Base-by-base conservation (phyloP, 2,329 filamentous ascomycete species). In the Fusarium verrucosum region DNA sequence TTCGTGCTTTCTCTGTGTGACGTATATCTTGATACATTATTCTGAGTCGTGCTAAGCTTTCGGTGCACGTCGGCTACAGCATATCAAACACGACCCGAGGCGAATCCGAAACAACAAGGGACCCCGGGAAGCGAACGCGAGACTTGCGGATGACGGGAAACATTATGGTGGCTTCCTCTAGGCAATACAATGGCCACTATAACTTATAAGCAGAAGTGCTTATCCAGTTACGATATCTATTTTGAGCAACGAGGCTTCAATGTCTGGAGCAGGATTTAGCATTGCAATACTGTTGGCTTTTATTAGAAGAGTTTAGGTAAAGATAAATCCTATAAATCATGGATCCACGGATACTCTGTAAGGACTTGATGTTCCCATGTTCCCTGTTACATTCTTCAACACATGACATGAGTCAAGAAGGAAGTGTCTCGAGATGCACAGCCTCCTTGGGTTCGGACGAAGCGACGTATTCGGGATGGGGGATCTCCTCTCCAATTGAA, bases 21-120 rank as follows among this genome's bases (percentile, higher is more conserved):
- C 20, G 26, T 37, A 28, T 32, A 22, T 14, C n/a, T 50, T 37
- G 54, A 57, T 36, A 50, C 43, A 35, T 43, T 35, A 44, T 41
- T 43, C 57, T 62, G 45, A 51, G 37, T 42, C 43, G 22, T 46
- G 37, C 51, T 58, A 58, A 32, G 38, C 55, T 58, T 58, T 58
- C 30, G 55, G 55, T 50, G 37, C 23, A 16, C 36, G 26, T 58
- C 52, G 55, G 55, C 20, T 58, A 49, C 25, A 37, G 36, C 32
- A 40, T 57, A 58, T 66, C 62, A 65, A 62, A 65, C 62, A 45
- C 52, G 40, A 62, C 20, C 42, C 52, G 62, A 58, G 41, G 62
- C 62, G 49, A 54, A 62, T 41, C 47, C 43, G 62, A 66, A 66
- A 66, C 62, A 66, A 30, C 23, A 58, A 58, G 32, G 28, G 41